These are phyloP conservation scores for Aspergillus sp. DNA, from an alignment of 2,329 filamentous ascomycete genomes.

Conservation along the genomic window DNA sequence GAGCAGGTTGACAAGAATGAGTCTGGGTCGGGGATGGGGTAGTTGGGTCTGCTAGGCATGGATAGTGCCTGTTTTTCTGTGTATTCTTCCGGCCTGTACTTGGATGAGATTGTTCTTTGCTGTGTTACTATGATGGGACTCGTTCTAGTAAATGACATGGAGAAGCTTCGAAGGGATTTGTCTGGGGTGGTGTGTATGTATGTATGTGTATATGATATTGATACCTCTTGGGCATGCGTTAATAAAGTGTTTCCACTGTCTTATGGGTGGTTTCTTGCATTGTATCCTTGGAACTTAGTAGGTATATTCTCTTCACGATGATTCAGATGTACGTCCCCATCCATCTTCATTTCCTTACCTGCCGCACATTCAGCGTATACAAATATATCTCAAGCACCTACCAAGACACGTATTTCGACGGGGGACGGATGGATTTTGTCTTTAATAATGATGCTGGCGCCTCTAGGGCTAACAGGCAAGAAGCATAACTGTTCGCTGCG, in stretches of 20 bases:
- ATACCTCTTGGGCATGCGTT: background rate
- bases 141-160: background rate
- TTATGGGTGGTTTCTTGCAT: background rate
- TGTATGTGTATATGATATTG: background rate
- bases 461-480: too few species aligned
- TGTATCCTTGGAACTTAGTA: background rate
- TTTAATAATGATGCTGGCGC: too few species aligned
- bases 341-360: too few species aligned
- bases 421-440: too few species aligned
- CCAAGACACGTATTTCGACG: too few species aligned
- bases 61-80: background rate
- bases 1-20: constrained; percentile 29
- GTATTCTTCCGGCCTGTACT: background rate
- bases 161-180: background rate
- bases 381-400: too few species aligned
- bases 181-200: background rate
- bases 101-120: background rate
- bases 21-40: background rate
- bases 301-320: too few species aligned
- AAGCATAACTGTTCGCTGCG: too few species aligned
- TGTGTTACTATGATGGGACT: too few species aligned
- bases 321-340: too few species aligned
- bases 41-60: background rate
- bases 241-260: background rate
- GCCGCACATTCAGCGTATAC: too few species aligned